Conservation (phyloP, 345 rosid genomes). For the Linum usitatissimum region DNA sequence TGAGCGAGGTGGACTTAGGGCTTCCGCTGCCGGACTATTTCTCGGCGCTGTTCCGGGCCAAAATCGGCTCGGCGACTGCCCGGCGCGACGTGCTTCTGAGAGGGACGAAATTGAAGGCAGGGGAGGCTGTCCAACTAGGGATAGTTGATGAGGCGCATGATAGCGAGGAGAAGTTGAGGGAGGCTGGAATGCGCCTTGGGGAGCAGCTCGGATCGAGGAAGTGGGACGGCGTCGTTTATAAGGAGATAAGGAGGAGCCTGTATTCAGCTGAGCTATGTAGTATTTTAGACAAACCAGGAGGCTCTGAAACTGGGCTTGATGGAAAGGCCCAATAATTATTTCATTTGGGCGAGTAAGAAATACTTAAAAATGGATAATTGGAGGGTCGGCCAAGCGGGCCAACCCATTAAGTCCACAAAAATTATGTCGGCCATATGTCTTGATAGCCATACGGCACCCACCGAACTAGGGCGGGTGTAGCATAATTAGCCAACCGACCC, state of each 20-base stretch:
- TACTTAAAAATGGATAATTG: background rate
- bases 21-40: background rate
- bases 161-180: background rate
- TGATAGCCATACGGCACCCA: conserved; percentile 88
- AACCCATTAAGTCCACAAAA: conserved; percentile 60
- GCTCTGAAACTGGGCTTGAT: background rate
- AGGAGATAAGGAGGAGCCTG: background rate
- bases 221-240: background rate
- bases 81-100: background rate
- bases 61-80: background rate
- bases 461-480: conserved; percentile 37
- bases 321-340: too few relatives aligned
- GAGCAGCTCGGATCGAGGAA: background rate
- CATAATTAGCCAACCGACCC: conserved; percentile 95
- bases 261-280: background rate
- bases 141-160: background rate
- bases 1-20: background rate
- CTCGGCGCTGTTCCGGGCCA: background rate
- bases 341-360: background rate
- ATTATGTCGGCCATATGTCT: conserved; percentile 90
- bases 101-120: background rate
- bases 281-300: background rate
- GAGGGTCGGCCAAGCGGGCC: conserved; percentile 84
- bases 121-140: background rate
- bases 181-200: background rate